Evolutionary conservation across 2,329 filamentous ascomycete genomes (phyloP), one percentile per base, ranked within the genome.

Genomic region (Botryotinia calthae): DNA sequence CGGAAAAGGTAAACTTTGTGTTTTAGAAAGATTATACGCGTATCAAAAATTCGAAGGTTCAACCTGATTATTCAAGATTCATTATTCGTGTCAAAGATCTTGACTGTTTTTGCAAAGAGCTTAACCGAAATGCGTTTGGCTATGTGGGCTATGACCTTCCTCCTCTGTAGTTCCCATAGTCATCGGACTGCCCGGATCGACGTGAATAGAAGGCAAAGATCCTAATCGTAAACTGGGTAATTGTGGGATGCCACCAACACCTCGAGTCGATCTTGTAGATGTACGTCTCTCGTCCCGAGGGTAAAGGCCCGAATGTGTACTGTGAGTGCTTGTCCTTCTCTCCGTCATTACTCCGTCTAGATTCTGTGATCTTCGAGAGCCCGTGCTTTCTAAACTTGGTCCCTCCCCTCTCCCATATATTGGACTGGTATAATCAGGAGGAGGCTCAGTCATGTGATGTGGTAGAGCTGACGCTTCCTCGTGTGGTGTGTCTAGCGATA

Each of bases 191-290:
- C 72, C 77, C n/a, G 76, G 75, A 71, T 90, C 86, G 65, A 89
- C 85, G 40, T 89, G 85, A 77, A 90, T 90, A 75, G 86, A 85
- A 4, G 88, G 88, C 40, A 90, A 80, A 42, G 79, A 79, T 28
- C 80, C 77, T 46, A 89, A 82, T 65, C 84, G 83, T 76, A 90
- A 77, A 76, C 85, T 88, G 2, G 88, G 87, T 65, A 89, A 80
- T 75, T 85, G 86, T 0, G 86, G 86, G 10, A 81, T 77, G 1
- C 82, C 82, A 28, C 82, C 82, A 7, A 83, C 81, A 8, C 82
- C 82, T 56, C 82, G 82, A 6, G 72, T 74, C 20, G 71, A 74
- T 61, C 61, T 22, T 37, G 65, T 61, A 34, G 69, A 73, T 40
- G 67, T 70, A 22, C 72, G 74, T 37, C 56, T 37, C 5, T 71